These are phyloP conservation scores for Monosporascus sp. DNA, from an alignment of 2,329 filamentous ascomycete species.

Conservation along the genomic window DNA sequence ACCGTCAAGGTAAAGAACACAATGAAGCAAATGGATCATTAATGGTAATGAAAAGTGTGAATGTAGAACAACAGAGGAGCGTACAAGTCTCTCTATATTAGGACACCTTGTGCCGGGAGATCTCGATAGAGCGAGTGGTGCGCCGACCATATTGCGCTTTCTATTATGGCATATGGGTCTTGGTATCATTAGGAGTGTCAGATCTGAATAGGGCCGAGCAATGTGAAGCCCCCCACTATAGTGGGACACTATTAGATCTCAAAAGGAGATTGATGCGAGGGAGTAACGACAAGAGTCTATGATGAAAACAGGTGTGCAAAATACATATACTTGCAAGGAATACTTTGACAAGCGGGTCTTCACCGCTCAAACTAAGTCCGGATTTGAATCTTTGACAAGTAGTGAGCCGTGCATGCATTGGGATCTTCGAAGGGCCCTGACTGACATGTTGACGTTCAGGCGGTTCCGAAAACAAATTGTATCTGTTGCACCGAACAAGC, in stretches of 20 bases:
- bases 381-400: conserved; percentile 2
- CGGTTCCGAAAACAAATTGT: too few species aligned
- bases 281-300: neutral
- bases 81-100: conserved; percentile 11
- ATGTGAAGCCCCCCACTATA: too few species aligned
- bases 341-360: conserved; percentile 12
- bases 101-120: too few species aligned
- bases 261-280: too few species aligned
- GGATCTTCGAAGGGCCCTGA: conserved; percentile 18
- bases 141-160: too few species aligned
- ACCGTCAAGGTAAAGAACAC: conserved; percentile 9
- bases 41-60: neutral
- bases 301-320: neutral
- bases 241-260: too few species aligned
- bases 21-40: conserved; percentile 1
- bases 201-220: too few species aligned
- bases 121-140: too few species aligned
- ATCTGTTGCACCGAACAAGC: too few species aligned
- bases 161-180: too few species aligned
- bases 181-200: too few species aligned
- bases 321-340: neutral
- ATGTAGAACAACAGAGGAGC: conserved; percentile 1
- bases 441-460: conserved; percentile 4
- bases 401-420: conserved; percentile 16
- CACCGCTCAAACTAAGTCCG: conserved; percentile 11